These are phyloP conservation scores for Dendryphion nanum DNA, from an alignment of 2,329 filamentous ascomycete species.

Conservation along the genomic window DNA sequence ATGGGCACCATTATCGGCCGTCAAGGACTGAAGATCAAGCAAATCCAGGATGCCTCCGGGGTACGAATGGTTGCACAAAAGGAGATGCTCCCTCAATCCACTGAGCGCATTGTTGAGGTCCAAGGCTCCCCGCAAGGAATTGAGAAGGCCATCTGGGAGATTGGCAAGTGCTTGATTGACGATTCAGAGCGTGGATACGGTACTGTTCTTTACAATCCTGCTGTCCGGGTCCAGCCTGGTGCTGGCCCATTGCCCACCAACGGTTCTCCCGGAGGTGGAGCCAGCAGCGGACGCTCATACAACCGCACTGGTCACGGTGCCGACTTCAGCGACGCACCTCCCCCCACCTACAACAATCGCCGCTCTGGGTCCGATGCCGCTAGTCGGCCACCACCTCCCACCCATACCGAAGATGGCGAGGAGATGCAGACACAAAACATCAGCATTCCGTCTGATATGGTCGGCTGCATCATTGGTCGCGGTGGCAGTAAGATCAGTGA, in stretches of 20 bases:
- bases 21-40: slow-evolving; percentile 97
- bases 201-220: slow-evolving; percentile 96
- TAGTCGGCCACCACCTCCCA: slow-evolving; percentile 72
- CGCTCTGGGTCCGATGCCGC: slow-evolving; percentile 82
- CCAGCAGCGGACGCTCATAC: slow-evolving; percentile 65
- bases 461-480: slow-evolving; percentile 97
- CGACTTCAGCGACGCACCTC: slow-evolving; percentile 85
- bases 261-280: slow-evolving; percentile 50
- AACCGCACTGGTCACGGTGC: slow-evolving; percentile 93
- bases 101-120: slow-evolving; percentile 95
- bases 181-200: slow-evolving; percentile 97
- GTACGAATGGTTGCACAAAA: slow-evolving; percentile 99
- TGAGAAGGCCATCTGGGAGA: slow-evolving; percentile 96
- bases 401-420: slow-evolving; percentile 93
- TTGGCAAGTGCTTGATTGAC: slow-evolving; percentile 96
- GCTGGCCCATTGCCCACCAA: slow-evolving; percentile 52
- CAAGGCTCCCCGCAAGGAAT: slow-evolving; percentile 94
- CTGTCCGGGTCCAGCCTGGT: slow-evolving; percentile 76
- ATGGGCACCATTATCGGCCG: slow-evolving; percentile 99
- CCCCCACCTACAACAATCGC: slow-evolving; percentile 61
- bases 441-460: slow-evolving; percentile 99
- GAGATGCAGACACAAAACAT: slow-evolving; percentile 99
- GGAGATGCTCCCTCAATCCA: slow-evolving; percentile 98
- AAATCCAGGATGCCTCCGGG: slow-evolving; percentile 94
- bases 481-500: slow-evolving; percentile 97